A percentile compares a stretch with the other conserved stretches of the same genome.
phyloP scores from a whole-genome alignment of 2,329 filamentous ascomycete genomes.

The Phaeophleospora eucalypticola region DNA sequence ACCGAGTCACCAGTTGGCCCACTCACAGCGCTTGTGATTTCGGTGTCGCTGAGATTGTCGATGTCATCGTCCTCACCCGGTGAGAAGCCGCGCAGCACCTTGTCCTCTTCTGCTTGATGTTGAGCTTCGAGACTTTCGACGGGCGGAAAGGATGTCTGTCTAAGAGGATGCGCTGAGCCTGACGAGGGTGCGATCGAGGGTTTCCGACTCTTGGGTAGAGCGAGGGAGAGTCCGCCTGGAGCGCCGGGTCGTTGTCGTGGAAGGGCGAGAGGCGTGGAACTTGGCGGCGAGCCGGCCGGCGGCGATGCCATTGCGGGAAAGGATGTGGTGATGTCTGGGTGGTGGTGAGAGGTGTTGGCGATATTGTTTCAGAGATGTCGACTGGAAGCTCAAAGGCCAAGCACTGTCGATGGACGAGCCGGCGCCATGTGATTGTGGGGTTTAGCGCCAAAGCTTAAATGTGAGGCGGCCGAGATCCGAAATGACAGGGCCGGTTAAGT shows the following conservation, averaged over 20 bases:
- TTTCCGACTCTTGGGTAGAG: conserved; percentile 62
- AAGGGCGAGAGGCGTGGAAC: conserved; percentile 20
- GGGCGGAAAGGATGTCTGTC: conserved; percentile 77
- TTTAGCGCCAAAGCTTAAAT: not conserved
- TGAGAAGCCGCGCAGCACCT: conserved; percentile 21
- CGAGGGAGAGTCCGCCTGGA: conserved; percentile 43
- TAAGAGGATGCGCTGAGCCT: conserved; percentile 61
- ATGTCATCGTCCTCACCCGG: conserved; percentile 26
- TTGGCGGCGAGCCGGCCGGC: conserved; percentile 24
- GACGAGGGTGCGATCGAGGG: conserved; percentile 57
- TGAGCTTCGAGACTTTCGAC: conserved; percentile 49
- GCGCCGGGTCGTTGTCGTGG: conserved; percentile 59
- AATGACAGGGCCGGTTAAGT: not conserved
- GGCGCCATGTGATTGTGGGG: not conserved
- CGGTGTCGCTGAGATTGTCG: conserved; percentile 33
- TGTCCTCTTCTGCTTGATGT: conserved; percentile 28
- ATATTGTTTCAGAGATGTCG: conserved; percentile 1
- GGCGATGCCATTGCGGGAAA: conserved; percentile 22
- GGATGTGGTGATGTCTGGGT: not conserved
- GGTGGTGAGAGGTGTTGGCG: not conserved
- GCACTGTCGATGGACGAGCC: too few relatives aligned
- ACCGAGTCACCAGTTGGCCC: conserved; percentile 40
- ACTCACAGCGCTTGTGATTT: conserved; percentile 32
- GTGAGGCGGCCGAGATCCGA: not conserved
- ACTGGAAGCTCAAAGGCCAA: not conserved